Evolutionary conservation across 352 stramenopile species (phyloP), one percentile per base, ranked within the genome.

Genomic region (Globisporangium spiculum): DNA sequence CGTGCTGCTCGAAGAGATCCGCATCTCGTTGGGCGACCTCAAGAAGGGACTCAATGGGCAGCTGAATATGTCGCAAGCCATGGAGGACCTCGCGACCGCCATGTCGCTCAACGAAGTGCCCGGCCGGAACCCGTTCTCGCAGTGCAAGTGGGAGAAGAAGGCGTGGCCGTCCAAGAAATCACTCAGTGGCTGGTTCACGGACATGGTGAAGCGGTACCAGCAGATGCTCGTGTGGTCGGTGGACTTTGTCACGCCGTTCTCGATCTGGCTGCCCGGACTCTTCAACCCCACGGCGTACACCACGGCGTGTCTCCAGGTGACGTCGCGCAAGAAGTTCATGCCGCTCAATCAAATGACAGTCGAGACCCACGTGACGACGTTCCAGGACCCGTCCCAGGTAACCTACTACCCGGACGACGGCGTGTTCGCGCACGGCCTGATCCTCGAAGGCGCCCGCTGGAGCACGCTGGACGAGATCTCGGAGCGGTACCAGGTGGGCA

Each of bases 271-370:
- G 26, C 91, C 93, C 0, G 97, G 94, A 0, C 80, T 99, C 5
- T 99, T 99, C 72, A 99, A 98, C 68, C 97, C 96, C 20, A 98
- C 90, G 14, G 92, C 92, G 26, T 99, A 98, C 80, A 95, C 98
- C 55, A 99, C 96, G 0, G 97, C 96, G 34, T 96, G 98, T 70
- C 84, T 98, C 65, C 97, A 99, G 73, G 94, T 99, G 26, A 98
- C 95, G 26, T 97, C 94, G 20, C 91, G 96, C 41, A 86, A 86
- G 46, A 96, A 95, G 60, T 87, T 94, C 71, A 88, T 96, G 75
- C 91, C 95, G 52, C 82, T 99, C 44, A 97, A 99, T 77, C 90
- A 98, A 65, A 98, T 98, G 91, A 99, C 93, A 1, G 94, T 97
- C 56, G 96, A 98, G 77, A 98, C 96, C 26, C 94, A 99, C 70